Conservation (phyloP, 2,329 filamentous ascomycete genomes). For the Sarocladium oryzae region DNA sequence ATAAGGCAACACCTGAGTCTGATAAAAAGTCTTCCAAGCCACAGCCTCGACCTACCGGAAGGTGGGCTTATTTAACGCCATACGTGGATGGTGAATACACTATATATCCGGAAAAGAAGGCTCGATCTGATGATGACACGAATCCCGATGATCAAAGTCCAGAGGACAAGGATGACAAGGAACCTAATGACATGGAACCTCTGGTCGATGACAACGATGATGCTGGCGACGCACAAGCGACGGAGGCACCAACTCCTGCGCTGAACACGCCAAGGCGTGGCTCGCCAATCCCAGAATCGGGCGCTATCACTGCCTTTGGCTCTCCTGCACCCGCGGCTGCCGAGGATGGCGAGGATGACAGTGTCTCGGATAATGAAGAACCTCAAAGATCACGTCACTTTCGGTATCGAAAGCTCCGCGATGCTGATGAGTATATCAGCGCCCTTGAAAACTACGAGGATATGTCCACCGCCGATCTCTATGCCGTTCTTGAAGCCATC, state of each 20-base stretch:
- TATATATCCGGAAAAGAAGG: constrained; percentile 32
- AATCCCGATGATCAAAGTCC: constrained; percentile 23
- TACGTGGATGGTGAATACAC: constrained; percentile 33
- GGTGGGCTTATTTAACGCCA: constrained; percentile 33
- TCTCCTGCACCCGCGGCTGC: constrained; percentile 31
- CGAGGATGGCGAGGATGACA: constrained; percentile 29
- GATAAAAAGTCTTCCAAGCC: constrained; percentile 14
- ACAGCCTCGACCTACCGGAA: constrained; percentile 24
- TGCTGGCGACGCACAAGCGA: constrained; percentile 20
- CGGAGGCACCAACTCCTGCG: constrained; percentile 29
- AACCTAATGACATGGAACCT: constrained; percentile 14
- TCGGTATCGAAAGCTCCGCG: constrained; percentile 43
- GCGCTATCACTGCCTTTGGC: constrained; percentile 29
- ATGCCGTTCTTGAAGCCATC: constrained; percentile 35
- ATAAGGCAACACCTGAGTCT: constrained; percentile 1
- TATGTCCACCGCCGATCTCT: constrained; percentile 40
- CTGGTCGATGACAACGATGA: constrained; percentile 26
- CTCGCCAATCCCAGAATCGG: constrained; percentile 32
- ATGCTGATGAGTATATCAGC: constrained; percentile 41
- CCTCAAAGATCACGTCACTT: constrained; percentile 26
- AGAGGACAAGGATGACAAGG: constrained; percentile 24
- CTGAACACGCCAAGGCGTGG: constrained; percentile 32
- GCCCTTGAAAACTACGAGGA: constrained; percentile 44
- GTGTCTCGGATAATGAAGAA: constrained; percentile 27
- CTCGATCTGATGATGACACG: constrained; percentile 22